Base-by-base conservation (phyloP, 2,329 filamentous ascomycete genomes). In the Penicillium brevicompactum region DNA sequence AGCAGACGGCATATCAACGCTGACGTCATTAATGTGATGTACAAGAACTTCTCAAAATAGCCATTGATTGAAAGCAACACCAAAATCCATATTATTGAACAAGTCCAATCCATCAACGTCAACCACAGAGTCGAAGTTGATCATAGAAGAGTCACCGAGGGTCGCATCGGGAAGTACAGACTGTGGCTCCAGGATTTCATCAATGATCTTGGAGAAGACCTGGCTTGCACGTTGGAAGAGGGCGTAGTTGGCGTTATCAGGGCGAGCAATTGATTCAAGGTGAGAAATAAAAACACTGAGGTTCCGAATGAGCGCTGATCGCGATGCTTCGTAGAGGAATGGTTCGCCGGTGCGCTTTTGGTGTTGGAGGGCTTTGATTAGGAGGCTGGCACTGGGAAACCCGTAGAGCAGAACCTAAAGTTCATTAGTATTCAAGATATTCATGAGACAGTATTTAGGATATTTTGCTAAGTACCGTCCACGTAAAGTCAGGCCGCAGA, bases 241-340 rank as follows among this genome's bases (percentile, higher is more conserved):
- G 4, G 59, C 57, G 21, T 63, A 59, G 24, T 63, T 70, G 2
- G 68, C 69, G 43, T 74, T 68, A 24, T 66, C 71, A 0, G 69
- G 70, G 1, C 67, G 52, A 1, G 68, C 69, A 16, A 72, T 71
- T 0, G 64, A 67, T 30, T 76, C 74, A 1, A 78, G 64, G 47
- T 76, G 72, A 2, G 66, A 67, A 14, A 76, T 74, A 14, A 78
- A 68, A 0, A 77, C 74, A 31, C 68, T 71, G 0, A 77, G 55
- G 60, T 70, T 72, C 5, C 75, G 73, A 37, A 77, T 72, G 3
- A 75, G 69, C 10, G 71, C 70, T 1, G 68, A 59, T 16, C 73
- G 63, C 0, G 72, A 73, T 2, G 74, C 68, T 1, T 60, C 63
- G 6, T 64, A 61, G 0, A 71, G 70, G 27, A 76, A 70, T 7